phyloP scores from a whole-genome alignment of 805 yeast species.

The Kodamaea laetipori region DNA sequence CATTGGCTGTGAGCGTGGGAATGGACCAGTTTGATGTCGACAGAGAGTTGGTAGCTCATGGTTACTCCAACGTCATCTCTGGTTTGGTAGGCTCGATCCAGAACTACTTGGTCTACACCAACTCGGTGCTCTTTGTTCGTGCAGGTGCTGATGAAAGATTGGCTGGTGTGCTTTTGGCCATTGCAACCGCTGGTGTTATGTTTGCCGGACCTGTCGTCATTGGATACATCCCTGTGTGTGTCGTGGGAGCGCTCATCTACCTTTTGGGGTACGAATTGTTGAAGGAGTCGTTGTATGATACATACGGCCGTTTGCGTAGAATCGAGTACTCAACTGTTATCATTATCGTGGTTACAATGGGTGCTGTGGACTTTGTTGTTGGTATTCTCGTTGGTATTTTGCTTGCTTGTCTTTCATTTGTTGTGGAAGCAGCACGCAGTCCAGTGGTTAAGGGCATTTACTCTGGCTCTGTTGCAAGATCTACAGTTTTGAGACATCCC shows the following conservation, averaged over 20 bases:
- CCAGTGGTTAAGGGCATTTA: constrained; percentile 81
- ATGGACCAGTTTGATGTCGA: constrained; percentile 89
- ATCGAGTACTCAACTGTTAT: constrained; percentile 85
- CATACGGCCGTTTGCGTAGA: constrained; percentile 68
- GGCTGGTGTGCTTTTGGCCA: constrained; percentile 87
- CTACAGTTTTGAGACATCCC: constrained; percentile 90
- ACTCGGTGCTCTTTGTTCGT: constrained; percentile 84
- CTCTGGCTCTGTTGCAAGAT: constrained; percentile 85
- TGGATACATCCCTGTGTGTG: constrained; percentile 92
- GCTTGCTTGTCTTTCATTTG: constrained; percentile 91
- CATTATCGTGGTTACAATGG: constrained; percentile 91
- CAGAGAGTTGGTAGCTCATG: constrained; percentile 92
- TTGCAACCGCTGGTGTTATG: constrained; percentile 81
- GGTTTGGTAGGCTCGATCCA: constrained; percentile 88
- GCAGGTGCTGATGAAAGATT: constrained; percentile 91
- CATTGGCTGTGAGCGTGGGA: constrained; percentile 86
- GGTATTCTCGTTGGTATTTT: constrained; percentile 91
- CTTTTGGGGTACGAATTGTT: constrained; percentile 87
- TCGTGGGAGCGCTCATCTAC: constrained; percentile 90
- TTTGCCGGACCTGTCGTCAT: constrained; percentile 88
- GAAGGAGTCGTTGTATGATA: constrained; percentile 83
- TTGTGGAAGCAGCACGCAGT: constrained; percentile 84
- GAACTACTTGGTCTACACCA: constrained; percentile 92
- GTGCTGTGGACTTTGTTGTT: constrained; percentile 89
- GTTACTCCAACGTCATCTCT: constrained; percentile 81